Percentiles rank a stretch among this genome's conserved stretches.
These are phyloP conservation scores for Grosmannia serpens DNA, from an alignment of 2,329 filamentous ascomycete genomes.

Conservation along the genomic window DNA sequence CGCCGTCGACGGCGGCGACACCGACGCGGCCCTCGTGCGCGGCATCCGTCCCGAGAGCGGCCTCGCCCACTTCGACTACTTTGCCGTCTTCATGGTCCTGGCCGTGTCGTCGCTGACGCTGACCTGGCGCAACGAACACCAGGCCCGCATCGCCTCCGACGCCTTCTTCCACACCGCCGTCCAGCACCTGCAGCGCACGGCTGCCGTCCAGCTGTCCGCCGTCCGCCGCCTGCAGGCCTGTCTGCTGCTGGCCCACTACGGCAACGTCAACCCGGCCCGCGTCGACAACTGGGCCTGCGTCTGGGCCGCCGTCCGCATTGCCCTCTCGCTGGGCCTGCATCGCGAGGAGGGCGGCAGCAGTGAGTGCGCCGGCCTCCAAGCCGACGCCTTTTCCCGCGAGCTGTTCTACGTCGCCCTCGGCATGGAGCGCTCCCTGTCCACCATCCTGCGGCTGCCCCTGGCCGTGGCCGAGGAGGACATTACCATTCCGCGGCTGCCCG, in stretches of 20 bases:
- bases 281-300: neutral
- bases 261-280: neutral
- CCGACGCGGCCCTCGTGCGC: neutral
- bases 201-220: neutral
- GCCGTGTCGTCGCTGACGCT: conserved; percentile 1
- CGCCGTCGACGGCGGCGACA: conserved; percentile 1
- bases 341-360: neutral
- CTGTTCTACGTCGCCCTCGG: neutral
- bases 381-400: neutral
- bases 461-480: neutral
- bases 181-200: neutral
- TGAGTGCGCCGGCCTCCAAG: neutral
- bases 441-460: neutral
- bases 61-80: neutral
- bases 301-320: neutral
- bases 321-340: neutral
- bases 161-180: conserved; percentile 1
- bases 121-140: neutral
- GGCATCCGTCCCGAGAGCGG: neutral
- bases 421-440: neutral
- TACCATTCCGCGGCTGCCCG: neutral
- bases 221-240: neutral
- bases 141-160: conserved; percentile 1
- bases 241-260: conserved; percentile 3
- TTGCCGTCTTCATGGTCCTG: conserved; percentile 1